Base-by-base conservation (phyloP, 2,329 filamentous ascomycete genomes). In the Sporothrix inflata region DNA sequence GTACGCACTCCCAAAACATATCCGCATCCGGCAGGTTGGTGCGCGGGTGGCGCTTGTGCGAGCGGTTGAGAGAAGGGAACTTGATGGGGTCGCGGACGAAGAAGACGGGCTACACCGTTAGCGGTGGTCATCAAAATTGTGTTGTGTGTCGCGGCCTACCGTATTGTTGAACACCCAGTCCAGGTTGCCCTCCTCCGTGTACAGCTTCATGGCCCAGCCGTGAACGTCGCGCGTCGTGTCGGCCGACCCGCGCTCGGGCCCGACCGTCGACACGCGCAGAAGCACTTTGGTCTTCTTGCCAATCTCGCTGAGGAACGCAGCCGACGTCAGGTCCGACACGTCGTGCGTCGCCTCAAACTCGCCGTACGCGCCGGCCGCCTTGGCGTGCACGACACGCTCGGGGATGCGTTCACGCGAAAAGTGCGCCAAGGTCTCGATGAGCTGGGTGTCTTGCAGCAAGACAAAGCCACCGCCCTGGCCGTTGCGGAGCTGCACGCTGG, bases 151-250 rank as follows among this genome's bases (percentile, higher is more conserved):
- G n/a, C n/a, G n/a, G n/a, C n/a, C n/a, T n/a, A n/a, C n/a, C n/a
- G 90, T 93, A 81, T 93, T 93, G 83, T 92, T 92, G 40, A 89
- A 90, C 5, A 91, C 88, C 47, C 91, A 83, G 75, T 92, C 90
- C 87, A 89, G 92, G 75, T 92, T 93, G 5, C 91, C 91, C 76
- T 94, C 91, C 0, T 91, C 83, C 0, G 92, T 94, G 77, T 93
- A 93, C 76, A 92, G 88, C 79, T 92, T 92, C 72, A 92, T 80
- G 0, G 92, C 91, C 75, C 94, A 94, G 1, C 92, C 92, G 63
- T 91, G 87, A 3, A 93, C 90, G 83, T 94, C 92, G 14, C 92
- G 88, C 0, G 93, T 92, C 0, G 91, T 93, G 78, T 95, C 92
- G 1, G 92, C 89, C 68, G 90, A 92, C 9, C 92, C 92, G 69